Evolutionary conservation across 371 early-diverging fungal genomes (phyloP).

Genomic region (Mucor sp.): DNA sequence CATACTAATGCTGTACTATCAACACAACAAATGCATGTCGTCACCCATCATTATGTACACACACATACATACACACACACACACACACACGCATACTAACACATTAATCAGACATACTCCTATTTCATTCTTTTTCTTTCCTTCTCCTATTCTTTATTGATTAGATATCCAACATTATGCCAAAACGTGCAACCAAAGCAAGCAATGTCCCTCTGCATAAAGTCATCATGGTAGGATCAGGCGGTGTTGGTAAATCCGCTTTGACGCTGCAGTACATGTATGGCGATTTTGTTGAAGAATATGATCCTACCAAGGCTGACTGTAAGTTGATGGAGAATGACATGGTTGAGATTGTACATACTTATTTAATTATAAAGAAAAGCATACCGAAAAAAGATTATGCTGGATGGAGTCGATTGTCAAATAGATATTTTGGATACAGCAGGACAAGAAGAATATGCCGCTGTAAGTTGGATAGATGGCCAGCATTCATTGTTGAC

Average conservation of each 20-base stretch:
- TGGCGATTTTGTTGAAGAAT: conserved; percentile 93
- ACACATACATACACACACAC: neutral
- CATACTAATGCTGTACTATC: neutral
- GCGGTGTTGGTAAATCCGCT: conserved; percentile 95
- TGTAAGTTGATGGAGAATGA: conserved; percentile 36
- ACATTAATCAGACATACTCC: neutral
- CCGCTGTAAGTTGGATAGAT: conserved; percentile 53
- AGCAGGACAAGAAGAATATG: conserved; percentile 92
- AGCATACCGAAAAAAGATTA: conserved; percentile 74
- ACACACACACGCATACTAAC: neutral
- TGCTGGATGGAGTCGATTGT: conserved; percentile 72
- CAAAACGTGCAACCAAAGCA: neutral
- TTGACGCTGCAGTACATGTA: conserved; percentile 92
- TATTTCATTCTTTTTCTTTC: neutral
- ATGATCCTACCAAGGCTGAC: conserved; percentile 96
- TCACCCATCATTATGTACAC: neutral
- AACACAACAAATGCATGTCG: neutral
- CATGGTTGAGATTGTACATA: neutral
- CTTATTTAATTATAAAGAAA: neutral
- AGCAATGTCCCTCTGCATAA: conserved; percentile 70
- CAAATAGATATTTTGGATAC: conserved; percentile 94
- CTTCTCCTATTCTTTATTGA: neutral
- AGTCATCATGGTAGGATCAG: conserved; percentile 92
- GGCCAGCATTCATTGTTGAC: neutral
- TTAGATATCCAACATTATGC: neutral